Evolutionary conservation across 2,329 filamentous ascomycete species (phyloP), one percentile per base, ranked within the genome.

Genomic region (Fusarium tuaranense): DNA sequence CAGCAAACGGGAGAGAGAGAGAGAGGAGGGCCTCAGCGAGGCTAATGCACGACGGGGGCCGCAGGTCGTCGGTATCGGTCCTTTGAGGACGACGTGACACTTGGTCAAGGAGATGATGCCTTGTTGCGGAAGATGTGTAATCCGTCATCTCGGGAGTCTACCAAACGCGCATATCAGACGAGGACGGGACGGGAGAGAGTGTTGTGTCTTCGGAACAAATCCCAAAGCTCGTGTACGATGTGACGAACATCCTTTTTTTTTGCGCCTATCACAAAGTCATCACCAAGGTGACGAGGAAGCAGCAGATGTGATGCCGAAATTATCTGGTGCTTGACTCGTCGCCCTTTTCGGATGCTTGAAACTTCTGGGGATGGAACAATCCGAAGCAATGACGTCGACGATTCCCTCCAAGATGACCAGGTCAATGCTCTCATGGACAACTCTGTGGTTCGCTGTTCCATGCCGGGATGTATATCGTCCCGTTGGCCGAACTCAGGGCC

Each of bases 41-140:
- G 20, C 39, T 48, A 59, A 68, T 65, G 65, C 65, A 58, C 1
- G 55, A 57, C 57, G 65, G 61, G 65, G 61, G n/a, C 41, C 65
- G 60, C 59, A 38, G 27, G 27, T 32, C 4, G 46, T 58, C 61
- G 25, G 59, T 66, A 75, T 76, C 74, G 70, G 74, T 62, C 73
- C 73, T 74, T 76, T 68, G 63, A 32, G 22, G 34, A 16, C 32
- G 9, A 44, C 62, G 75, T 76, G 44, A 63, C 73, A 77, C 73
- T 18, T 41, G 20, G 16, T 44, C 25, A 65, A 64, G 73, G 73
- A 76, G 70, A 70, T 68, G 27, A 46, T 67, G 65, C 71, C 75
- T 66, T 30, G 16, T 74, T 76, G 51, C 57, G 68, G 71, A 69
- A 77, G 46, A 34, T 65, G 67, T 76, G 68, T 68, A 69, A 67